phyloP scores from a whole-genome alignment of 495 filamentous ascomycete genomes.

The Xylona heveae region DNA sequence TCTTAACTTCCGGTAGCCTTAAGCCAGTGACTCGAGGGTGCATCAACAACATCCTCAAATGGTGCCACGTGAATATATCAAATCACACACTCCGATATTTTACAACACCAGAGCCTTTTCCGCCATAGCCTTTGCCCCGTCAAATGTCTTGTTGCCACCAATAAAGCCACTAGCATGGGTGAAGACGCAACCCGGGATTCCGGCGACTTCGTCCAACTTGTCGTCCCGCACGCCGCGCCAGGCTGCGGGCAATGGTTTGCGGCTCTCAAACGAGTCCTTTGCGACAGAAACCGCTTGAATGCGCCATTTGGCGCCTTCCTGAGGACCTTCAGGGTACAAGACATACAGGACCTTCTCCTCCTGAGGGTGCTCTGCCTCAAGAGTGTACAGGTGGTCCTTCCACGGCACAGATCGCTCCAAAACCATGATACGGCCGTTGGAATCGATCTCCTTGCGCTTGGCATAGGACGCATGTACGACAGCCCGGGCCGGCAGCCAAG shows the following conservation, averaged over 20 bases:
- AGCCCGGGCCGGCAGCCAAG: constrained; percentile 77
- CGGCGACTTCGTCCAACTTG: constrained; percentile 50
- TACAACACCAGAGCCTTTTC: constrained; percentile 40
- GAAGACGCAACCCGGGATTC: constrained; percentile 64
- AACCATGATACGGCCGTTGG: constrained; percentile 59
- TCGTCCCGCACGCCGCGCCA: constrained; percentile 85
- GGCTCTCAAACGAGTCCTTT: constrained; percentile 68
- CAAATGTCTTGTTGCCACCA: constrained; percentile 77
- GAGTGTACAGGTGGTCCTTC: constrained; percentile 85
- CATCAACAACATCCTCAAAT: too few relatives aligned
- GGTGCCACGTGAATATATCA: too few relatives aligned
- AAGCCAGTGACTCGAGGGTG: too few relatives aligned
- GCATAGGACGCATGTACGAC: constrained; percentile 52
- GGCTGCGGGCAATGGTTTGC: constrained; percentile 70
- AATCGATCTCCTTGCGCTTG: constrained; percentile 39
- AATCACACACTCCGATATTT: constrained; percentile 8
- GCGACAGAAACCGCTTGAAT: constrained; percentile 68
- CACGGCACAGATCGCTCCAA: constrained; percentile 63
- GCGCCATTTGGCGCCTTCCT: constrained; percentile 62
- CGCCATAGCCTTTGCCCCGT: constrained; percentile 79
- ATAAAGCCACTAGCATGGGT: constrained; percentile 92
- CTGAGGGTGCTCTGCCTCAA: constrained; percentile 34
- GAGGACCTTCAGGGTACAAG: constrained; percentile 67
- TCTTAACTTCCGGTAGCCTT: too few relatives aligned
- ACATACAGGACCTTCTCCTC: constrained; percentile 60